Evolutionary conservation across 2,329 filamentous ascomycete genomes (phyloP).

Genomic region (Penicillium sp.): DNA sequence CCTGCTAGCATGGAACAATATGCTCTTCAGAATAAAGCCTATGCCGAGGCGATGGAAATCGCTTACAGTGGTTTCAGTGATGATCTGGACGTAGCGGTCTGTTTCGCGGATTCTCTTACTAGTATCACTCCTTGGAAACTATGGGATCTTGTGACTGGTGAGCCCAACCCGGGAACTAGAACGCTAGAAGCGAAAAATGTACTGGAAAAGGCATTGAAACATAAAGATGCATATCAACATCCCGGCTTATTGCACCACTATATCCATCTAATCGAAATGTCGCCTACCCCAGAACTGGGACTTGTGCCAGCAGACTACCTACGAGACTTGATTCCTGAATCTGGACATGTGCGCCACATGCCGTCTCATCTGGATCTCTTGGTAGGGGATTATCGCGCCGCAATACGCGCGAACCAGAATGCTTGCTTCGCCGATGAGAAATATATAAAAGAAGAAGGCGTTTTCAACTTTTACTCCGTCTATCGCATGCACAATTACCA

Average conservation of each 20-base stretch:
- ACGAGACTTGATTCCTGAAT: constrained; percentile 68
- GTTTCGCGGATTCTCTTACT: constrained; percentile 70
- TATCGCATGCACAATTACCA: constrained; percentile 78
- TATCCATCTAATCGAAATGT: constrained; percentile 81
- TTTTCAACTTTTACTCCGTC: constrained; percentile 73
- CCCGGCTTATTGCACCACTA: constrained; percentile 76
- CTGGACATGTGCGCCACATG: constrained; percentile 76
- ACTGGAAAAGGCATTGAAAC: constrained; percentile 62
- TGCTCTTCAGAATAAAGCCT: constrained; percentile 60
- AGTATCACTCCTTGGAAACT: constrained; percentile 68
- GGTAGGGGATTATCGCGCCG: constrained; percentile 70
- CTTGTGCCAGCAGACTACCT: constrained; percentile 64
- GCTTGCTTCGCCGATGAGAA: constrained; percentile 71
- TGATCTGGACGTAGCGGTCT: constrained; percentile 66
- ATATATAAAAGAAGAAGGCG: constrained; percentile 63
- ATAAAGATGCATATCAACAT: constrained; percentile 58
- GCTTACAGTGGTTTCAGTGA: constrained; percentile 59
- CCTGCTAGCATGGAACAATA: constrained; percentile 52
- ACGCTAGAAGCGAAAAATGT: constrained; percentile 63
- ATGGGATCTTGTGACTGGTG: constrained; percentile 64
- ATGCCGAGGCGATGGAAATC: constrained; percentile 64
- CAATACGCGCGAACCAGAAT: constrained; percentile 68
- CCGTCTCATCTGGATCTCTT: constrained; percentile 76
- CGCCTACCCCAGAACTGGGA: constrained; percentile 65
- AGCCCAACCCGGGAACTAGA: constrained; percentile 58